phyloP scores from a whole-genome alignment of 106 monocot genomes.

The Narthecium ossifragum region DNA sequence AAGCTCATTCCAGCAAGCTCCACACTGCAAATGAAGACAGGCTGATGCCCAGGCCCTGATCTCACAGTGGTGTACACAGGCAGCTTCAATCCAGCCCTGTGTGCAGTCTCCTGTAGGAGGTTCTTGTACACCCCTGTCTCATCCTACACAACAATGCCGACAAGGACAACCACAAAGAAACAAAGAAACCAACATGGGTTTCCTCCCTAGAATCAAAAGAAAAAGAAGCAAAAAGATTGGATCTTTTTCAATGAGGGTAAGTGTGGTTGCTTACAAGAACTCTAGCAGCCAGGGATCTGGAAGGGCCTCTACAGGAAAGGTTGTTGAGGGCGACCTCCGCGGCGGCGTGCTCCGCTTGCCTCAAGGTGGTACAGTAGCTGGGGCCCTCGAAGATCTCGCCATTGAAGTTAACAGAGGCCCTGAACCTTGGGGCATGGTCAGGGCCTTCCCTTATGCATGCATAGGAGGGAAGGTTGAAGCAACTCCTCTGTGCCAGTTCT shows the following conservation, averaged over 20 bases:
- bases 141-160: constrained; percentile 36
- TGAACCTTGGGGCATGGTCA: constrained; percentile 79
- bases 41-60: constrained; percentile 39
- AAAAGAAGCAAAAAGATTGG: not conserved
- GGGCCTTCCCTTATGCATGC: constrained; percentile 68
- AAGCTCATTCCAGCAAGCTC: constrained; percentile 44
- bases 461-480: constrained; percentile 79
- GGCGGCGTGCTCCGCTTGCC: constrained; percentile 80
- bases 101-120: constrained; percentile 45
- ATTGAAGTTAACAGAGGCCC: constrained; percentile 71
- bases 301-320: constrained; percentile 54
- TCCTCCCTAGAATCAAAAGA: not conserved
- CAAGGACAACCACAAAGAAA: too few species aligned
- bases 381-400: constrained; percentile 77
- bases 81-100: constrained; percentile 36
- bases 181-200: not conserved
- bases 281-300: constrained; percentile 56
- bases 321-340: constrained; percentile 69
- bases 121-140: constrained; percentile 60
- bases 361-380: constrained; percentile 45
- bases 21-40: constrained; percentile 39
- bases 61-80: constrained; percentile 39
- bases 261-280: constrained; percentile 40
- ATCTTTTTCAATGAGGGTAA: not conserved
- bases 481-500: constrained; percentile 83